A percentile compares a stretch with the other conserved stretches of the same genome.
Evolutionary conservation across 2,329 filamentous ascomycete species (phyloP).

Genomic region (Fusarium pseudonygamai): DNA sequence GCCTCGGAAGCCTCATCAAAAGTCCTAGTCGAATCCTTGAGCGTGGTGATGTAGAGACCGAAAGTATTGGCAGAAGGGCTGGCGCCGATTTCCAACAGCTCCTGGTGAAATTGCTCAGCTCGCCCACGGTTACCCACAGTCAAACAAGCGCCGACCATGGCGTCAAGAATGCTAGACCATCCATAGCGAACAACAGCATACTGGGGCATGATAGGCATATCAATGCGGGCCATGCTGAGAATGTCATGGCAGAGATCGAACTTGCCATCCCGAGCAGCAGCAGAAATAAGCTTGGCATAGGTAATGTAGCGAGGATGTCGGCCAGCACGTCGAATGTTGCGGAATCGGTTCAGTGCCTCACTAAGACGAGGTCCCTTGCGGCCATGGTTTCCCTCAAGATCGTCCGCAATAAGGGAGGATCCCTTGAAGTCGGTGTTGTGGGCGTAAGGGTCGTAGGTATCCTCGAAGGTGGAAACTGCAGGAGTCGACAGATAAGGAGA

Average conservation of each 20-base stretch:
- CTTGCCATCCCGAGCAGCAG: constrained; percentile 85
- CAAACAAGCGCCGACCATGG: constrained; percentile 94
- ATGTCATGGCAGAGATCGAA: constrained; percentile 87
- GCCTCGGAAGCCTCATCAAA: constrained; percentile 98
- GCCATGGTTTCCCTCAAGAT: constrained; percentile 82
- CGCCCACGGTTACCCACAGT: constrained; percentile 81
- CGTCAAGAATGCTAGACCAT: constrained; percentile 95
- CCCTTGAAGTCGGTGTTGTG: constrained; percentile 93
- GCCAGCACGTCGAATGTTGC: constrained; percentile 91
- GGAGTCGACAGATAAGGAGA: constrained; percentile 65
- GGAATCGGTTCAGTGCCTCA: constrained; percentile 84
- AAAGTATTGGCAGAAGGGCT: constrained; percentile 97
- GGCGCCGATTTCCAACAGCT: constrained; percentile 88
- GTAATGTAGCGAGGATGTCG: constrained; percentile 95
- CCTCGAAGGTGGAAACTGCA: constrained; percentile 73
- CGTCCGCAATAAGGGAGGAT: constrained; percentile 88
- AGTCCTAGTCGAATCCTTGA: constrained; percentile 96
- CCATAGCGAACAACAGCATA: constrained; percentile 91
- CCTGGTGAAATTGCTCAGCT: constrained; percentile 89
- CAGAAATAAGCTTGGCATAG: constrained; percentile 93
- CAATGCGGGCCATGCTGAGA: constrained; percentile 85
- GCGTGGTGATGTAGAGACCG: constrained; percentile 97
- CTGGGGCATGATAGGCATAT: constrained; percentile 85
- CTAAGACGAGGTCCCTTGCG: constrained; percentile 78
- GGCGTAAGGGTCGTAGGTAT: constrained; percentile 90